Base-by-base conservation (phyloP, 352 stramenopile species). In the Globisporangium apiculatum region DNA sequence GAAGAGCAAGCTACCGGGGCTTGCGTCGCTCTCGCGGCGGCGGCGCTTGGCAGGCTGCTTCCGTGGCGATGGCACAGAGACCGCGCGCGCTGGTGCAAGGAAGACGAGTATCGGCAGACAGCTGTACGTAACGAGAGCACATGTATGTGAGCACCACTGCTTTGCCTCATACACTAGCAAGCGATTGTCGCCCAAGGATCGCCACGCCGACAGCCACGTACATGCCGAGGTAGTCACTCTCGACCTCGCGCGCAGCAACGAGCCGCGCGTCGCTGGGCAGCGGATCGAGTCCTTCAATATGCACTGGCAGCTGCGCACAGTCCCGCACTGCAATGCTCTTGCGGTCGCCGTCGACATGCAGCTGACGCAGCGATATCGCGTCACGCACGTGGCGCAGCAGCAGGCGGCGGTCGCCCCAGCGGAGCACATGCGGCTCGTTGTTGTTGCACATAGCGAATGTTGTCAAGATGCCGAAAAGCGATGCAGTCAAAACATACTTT, bases 161-260 rank as follows among this genome's bases (percentile, higher is more conserved):
- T 31, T 24, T 14, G 12, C 2, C 31, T 7, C 9, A 45, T 2
- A 14, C 9, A 36, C 7, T 24, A n/a, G 31, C 1, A n/a, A 8
- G 11, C 45, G 40, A 53, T 18, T 10, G 38, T 0, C 18, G 15
- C 1, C 12, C 31, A 48, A 8, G 1, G 6, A 17, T 5, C 14
- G 11, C 40, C 7, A 43, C 11, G 40, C 40, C 7, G 7, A 43
- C 40, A 43, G 11, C 15, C 18, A 74, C 67, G 55, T 61, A 86
- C 75, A 57, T 67, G 50, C 69, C 73, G n/a, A 82, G 54, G 5
- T 66, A 47, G 0, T 55, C 46, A 50, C 79, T 64, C 57, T 74
- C 64, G 48, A 82, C 69, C 56, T 76, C 66, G 50, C 69, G 68
- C 5, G 65, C 69, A 18, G 65, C 73, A 9, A 80, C 64, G 17